These are phyloP conservation scores for Avena atlantica DNA, from an alignment of 176 grass and related monocot genomes.

Conservation along the genomic window DNA sequence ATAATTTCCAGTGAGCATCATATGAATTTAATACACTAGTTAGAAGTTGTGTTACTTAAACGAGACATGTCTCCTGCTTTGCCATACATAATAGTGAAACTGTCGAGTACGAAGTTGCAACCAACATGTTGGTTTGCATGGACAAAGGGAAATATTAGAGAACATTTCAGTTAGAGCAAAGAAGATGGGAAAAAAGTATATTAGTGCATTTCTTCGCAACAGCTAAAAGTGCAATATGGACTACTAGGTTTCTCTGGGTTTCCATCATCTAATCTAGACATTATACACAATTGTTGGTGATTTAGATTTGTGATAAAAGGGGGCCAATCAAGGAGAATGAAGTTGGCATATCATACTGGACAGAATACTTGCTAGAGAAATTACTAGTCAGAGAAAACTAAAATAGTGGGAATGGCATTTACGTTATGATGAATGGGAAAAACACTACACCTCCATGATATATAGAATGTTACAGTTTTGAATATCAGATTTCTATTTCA, in stretches of 20 bases:
- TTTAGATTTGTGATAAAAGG: neutral
- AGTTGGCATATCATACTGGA: neutral
- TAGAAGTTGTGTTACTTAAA: slow-evolving; percentile 18
- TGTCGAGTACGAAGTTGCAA: neutral
- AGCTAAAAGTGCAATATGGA: neutral
- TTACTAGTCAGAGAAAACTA: neutral
- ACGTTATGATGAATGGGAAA: slow-evolving; percentile 21
- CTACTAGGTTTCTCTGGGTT: neutral
- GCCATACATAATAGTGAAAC: neutral
- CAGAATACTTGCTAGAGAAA: neutral
- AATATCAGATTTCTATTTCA: neutral
- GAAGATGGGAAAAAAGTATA: neutral
- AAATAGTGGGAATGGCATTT: neutral
- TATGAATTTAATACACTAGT: slow-evolving; percentile 7
- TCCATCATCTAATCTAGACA: neutral
- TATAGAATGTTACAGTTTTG: neutral
- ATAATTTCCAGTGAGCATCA: neutral
- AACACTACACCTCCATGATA: neutral
- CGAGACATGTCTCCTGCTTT: neutral
- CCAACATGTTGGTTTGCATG: neutral
- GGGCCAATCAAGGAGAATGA: slow-evolving; percentile 1
- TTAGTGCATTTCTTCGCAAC: slow-evolving; percentile 7
- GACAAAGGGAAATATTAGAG: neutral
- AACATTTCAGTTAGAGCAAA: slow-evolving; percentile 23
- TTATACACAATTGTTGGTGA: neutral